A percentile compares a stretch with the other conserved stretches of the same genome.
phyloP scores from a whole-genome alignment of 2,329 filamentous ascomycete species.

The Fonsecaea erecta region DNA sequence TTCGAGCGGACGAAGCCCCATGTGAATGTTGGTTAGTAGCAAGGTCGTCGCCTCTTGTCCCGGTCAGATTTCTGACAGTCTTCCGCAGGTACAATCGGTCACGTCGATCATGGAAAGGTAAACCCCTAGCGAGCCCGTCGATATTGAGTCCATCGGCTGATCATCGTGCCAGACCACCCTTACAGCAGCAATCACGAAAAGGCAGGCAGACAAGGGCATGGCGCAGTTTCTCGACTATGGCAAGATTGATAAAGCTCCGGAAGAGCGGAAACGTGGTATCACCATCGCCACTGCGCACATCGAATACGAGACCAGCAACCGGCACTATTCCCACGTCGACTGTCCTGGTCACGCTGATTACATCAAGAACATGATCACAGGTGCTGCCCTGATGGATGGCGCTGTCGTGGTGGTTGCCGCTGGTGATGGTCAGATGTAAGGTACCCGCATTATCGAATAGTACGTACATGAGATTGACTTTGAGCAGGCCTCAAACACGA shows the following conservation, averaged over 20 bases:
- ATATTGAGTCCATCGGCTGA: conserved; percentile 28
- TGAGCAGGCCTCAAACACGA: conserved; percentile 82
- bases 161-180: conserved; percentile 76
- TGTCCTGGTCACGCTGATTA: conserved; percentile 99
- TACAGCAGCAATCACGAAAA: conserved; percentile 97
- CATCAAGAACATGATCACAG: conserved; percentile 99
- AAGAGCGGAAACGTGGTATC: conserved; percentile 99
- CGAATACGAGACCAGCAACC: conserved; percentile 91
- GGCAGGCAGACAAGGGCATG: conserved; percentile 90
- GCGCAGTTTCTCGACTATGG: conserved; percentile 97
- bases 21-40: conserved; percentile 84
- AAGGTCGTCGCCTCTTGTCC: not conserved
- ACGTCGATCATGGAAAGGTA: conserved; percentile 99
- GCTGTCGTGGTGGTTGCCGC: conserved; percentile 98
- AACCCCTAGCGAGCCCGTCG: conserved; percentile 23
- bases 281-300: conserved; percentile 98
- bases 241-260: conserved; percentile 97
- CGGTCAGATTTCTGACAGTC: not conserved
- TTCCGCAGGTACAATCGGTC: conserved; percentile 82
- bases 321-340: conserved; percentile 99
- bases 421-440: conserved; percentile 93
- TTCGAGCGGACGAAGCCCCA: conserved; percentile 95
- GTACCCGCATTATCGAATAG: not conserved
- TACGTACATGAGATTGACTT: conserved; percentile 4
- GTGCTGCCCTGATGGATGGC: conserved; percentile 98